Conservation (phyloP, 257 asterid genomes). For the Plantago ovata region DNA sequence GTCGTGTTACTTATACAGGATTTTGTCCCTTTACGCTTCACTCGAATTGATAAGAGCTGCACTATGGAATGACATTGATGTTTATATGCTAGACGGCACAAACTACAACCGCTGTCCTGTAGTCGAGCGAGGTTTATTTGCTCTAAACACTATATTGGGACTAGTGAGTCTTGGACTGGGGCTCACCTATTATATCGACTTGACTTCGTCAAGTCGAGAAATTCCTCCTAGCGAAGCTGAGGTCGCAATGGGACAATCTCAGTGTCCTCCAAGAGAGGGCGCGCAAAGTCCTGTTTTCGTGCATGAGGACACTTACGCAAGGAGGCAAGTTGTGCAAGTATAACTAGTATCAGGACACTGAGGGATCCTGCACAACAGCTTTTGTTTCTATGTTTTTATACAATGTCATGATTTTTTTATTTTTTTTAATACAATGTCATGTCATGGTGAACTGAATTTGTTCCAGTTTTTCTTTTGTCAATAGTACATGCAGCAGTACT, state of each 20-base stretch:
- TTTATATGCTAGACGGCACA: not conserved
- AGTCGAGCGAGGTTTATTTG: not conserved
- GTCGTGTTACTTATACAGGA: not conserved
- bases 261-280: not conserved
- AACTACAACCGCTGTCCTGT: not conserved
- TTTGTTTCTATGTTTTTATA: too few relatives aligned
- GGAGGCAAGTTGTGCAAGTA: conserved; percentile 1
- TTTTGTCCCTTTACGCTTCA: not conserved
- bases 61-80: not conserved
- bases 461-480: too few relatives aligned
- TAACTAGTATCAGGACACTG: too few relatives aligned
- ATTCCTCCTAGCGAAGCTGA: not conserved
- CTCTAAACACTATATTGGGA: not conserved
- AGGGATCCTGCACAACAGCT: too few relatives aligned
- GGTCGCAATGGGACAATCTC: conserved; percentile 1
- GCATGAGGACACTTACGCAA: not conserved
- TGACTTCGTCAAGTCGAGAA: not conserved
- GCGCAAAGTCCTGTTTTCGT: not conserved
- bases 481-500: too few relatives aligned
- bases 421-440: too few relatives aligned
- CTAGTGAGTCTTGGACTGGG: not conserved
- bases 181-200: not conserved
- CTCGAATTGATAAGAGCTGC: not conserved
- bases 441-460: too few relatives aligned
- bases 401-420: too few relatives aligned